Conservation (phyloP, 1,284 basidiomycete genomes). For the Melampsora abietis-canadensis region DNA sequence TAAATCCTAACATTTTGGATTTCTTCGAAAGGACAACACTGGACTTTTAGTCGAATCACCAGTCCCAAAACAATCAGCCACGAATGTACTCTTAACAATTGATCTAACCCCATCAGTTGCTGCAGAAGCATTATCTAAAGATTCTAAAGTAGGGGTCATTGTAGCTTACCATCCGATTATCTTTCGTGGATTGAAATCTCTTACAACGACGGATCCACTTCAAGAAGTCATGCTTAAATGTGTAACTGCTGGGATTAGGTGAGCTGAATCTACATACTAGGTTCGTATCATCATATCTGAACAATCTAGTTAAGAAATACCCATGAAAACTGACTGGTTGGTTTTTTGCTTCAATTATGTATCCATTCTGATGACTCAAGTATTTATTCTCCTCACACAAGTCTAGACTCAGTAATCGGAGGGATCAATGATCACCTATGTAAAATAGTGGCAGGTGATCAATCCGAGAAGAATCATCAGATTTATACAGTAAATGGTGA, state of each 20-base stretch:
- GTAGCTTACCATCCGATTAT: constrained; percentile 37
- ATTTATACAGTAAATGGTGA: constrained; percentile 17
- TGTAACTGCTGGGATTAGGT: constrained; percentile 32
- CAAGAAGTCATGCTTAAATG: constrained; percentile 36
- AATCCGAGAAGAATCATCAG: background rate
- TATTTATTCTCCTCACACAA: constrained; percentile 40
- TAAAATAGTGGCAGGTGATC: constrained; percentile 3
- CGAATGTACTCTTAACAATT: constrained; percentile 29
- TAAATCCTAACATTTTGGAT: background rate
- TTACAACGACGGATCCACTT: constrained; percentile 20
- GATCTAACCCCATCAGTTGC: constrained; percentile 29
- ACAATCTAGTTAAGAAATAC: no score
- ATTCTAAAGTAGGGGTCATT: constrained; percentile 23
- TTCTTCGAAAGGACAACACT: constrained; percentile 18
- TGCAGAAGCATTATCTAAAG: constrained; percentile 19
- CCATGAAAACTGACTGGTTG: no score
- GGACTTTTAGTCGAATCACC: constrained; percentile 35
- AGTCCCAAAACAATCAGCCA: constrained; percentile 4
- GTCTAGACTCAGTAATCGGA: constrained; percentile 30
- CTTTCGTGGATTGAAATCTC: constrained; percentile 18
- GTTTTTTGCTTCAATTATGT: background rate
- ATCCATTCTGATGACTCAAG: background rate
- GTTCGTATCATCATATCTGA: background rate
- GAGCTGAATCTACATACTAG: background rate
- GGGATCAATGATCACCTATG: constrained; percentile 39